These are phyloP conservation scores for Chrysanthemum seticuspe DNA, from an alignment of 129 eudicot species.

Conservation along the genomic window DNA sequence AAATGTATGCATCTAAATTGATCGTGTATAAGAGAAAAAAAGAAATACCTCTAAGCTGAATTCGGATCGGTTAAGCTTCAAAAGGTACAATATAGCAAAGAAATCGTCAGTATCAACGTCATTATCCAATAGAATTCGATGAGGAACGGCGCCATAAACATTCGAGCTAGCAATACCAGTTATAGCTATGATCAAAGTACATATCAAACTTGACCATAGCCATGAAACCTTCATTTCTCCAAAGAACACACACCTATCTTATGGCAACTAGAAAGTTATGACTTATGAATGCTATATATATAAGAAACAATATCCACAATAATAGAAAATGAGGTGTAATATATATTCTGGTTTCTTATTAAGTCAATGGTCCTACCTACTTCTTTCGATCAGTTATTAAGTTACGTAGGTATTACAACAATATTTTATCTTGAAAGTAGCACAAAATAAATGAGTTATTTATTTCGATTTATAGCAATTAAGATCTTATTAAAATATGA, in stretches of 20 bases:
- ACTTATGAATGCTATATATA: neutral
- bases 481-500: too few relatives aligned
- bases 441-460: too few relatives aligned
- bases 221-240: neutral
- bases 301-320: neutral
- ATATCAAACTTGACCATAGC: constrained; percentile 7
- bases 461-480: too few relatives aligned
- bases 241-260: neutral
- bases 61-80: constrained; percentile 67
- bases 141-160: constrained; percentile 30
- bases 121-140: constrained; percentile 64
- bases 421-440: too few relatives aligned
- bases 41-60: constrained; percentile 53
- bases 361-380: neutral
- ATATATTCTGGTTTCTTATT: neutral
- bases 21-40: too few relatives aligned
- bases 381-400: neutral
- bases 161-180: neutral
- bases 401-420: too few relatives aligned
- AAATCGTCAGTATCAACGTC: constrained; percentile 77
- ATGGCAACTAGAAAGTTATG: neutral
- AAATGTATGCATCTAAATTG: too few relatives aligned
- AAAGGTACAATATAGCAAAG: constrained; percentile 62
- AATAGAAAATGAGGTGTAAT: neutral
- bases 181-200: constrained; percentile 12